Base-by-base conservation (phyloP, 2,329 filamentous ascomycete species). In the Akanthomyces dipterigenus region DNA sequence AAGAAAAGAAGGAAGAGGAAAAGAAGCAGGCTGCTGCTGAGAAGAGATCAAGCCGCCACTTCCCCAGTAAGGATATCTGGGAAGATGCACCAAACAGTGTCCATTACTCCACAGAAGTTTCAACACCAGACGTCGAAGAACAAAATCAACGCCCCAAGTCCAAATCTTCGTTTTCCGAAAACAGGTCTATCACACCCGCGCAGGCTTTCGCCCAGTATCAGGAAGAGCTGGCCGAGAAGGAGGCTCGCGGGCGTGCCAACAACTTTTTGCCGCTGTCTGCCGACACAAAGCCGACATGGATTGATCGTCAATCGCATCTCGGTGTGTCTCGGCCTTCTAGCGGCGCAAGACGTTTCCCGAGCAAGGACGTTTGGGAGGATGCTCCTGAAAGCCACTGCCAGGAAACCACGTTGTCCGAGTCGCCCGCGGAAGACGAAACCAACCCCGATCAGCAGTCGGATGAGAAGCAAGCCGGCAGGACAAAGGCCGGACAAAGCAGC, bases 11-110 rank as follows among this genome's bases (percentile, higher is more conserved):
- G 61, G 77, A 81, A 59, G 76, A 81, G 28, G 66, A 71, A 22
- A 62, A 76, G 61, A 71, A 76, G 20, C 71, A 72, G 36, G 68
- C 72, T 9, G 71, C 72, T 46, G 71, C 72, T 26, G 77, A 80
- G 55, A 80, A 81, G 65, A 80, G 85, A 65, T 77, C 82, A 63
- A 84, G 85, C 65, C 88, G 88, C 63, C 75, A 83, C 64, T 99
- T 99, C 75, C 95, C 95, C 1, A 97, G 93, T 73, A 89, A 93
- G 72, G 95, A 99, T 72, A 85, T 98, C 45, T 99, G 95, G 95
- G 95, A 99, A 77, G 96, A 99, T 72, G 88, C 91, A 0, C 95
- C 96, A 4, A 89, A 87, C 70, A 96, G 92, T 74, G 80, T 91
- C 57, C 87, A 95, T 69, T 86, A 83, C 69, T 88, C 85, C 38